Percentiles rank a stretch among this genome's conserved stretches.
phyloP scores from a whole-genome alignment of 2,329 filamentous ascomycete species.

The Fusarium sp. region DNA sequence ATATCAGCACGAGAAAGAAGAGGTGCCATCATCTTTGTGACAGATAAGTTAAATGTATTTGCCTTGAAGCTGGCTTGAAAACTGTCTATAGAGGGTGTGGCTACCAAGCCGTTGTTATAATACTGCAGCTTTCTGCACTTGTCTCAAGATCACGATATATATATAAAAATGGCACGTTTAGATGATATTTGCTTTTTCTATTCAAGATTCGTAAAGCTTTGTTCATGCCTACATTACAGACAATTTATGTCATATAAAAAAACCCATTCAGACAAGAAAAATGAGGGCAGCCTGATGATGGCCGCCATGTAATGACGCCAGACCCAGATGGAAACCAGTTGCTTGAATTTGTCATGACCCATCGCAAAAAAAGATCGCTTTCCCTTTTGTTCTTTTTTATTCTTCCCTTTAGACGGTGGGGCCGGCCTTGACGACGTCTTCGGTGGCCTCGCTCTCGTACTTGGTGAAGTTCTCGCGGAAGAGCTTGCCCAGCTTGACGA shows the following conservation, averaged over 20 bases:
- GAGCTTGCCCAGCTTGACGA: slow-evolving; percentile 86
- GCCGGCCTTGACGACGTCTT: slow-evolving; percentile 78
- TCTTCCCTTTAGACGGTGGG: slow-evolving; percentile 54
- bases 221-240: slow-evolving; percentile 43
- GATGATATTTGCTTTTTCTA: slow-evolving; percentile 44
- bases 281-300: slow-evolving; percentile 42
- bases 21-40: no score
- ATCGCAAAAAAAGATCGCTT: slow-evolving; percentile 39
- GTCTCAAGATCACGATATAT: neutral
- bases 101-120: neutral
- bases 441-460: slow-evolving; percentile 85
- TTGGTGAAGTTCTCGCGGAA: slow-evolving; percentile 99
- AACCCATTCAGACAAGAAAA: slow-evolving; percentile 32
- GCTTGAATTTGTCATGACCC: slow-evolving; percentile 39
- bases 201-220: slow-evolving; percentile 43
- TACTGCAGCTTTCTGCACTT: no score
- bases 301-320: slow-evolving; percentile 46
- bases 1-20: no score
- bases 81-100: no score
- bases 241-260: slow-evolving; percentile 41
- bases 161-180: neutral
- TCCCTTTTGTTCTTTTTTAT: slow-evolving; percentile 27
- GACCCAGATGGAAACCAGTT: slow-evolving; percentile 44
- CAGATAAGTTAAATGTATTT: no score
- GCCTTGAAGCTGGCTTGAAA: no score